phyloP scores from a whole-genome alignment of 352 stramenopile genomes.

The Phytophthora citricola region DNA sequence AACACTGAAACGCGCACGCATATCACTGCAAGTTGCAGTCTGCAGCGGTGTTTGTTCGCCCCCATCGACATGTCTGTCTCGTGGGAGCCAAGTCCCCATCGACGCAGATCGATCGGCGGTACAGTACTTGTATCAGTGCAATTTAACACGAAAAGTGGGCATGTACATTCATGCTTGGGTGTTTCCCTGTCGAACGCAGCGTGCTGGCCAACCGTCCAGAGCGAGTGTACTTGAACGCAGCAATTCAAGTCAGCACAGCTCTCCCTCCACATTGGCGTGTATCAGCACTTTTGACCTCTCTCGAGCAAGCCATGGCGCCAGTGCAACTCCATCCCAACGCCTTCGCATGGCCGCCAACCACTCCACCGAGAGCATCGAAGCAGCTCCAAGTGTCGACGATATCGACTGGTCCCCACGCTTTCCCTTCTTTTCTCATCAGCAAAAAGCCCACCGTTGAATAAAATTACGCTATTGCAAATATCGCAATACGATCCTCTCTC shows the following conservation, averaged over 20 bases:
- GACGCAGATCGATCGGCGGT: conserved; percentile 10
- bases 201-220: conserved; percentile 2
- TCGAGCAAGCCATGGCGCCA: neutral
- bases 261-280: neutral
- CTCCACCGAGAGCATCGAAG: neutral
- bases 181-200: neutral
- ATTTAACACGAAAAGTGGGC: neutral
- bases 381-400: neutral
- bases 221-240: neutral
- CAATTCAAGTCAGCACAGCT: neutral
- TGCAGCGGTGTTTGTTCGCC: too few species aligned
- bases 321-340: conserved; percentile 2
- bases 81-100: conserved; percentile 12
- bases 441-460: neutral
- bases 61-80: conserved; percentile 17
- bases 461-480: conserved; percentile 12
- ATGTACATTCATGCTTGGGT: neutral
- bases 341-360: conserved; percentile 1
- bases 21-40: too few species aligned
- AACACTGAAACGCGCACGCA: too few species aligned
- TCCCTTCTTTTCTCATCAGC: conserved; percentile 6
- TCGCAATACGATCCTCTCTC: conserved; percentile 10
- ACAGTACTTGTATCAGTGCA: conserved; percentile 1
- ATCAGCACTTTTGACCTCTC: neutral
- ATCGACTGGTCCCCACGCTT: neutral